Conservation (phyloP, 345 rosid species). For the Gynandropsis gynandra region DNA sequence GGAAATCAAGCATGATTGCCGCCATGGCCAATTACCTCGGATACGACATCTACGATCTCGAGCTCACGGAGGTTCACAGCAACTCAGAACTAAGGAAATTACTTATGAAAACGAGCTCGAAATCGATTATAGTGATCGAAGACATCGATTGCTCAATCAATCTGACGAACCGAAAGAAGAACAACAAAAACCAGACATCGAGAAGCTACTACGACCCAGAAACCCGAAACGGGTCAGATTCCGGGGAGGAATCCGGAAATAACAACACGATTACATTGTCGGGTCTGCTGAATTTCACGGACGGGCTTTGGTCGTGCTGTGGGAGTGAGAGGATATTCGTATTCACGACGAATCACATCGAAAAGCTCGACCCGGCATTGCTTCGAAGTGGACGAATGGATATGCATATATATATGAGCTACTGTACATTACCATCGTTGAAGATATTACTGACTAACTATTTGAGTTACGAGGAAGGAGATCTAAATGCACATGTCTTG, state of each 20-base stretch:
- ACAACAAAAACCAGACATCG: background rate
- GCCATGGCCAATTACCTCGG: slow-evolving; percentile 92
- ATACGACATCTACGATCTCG: slow-evolving; percentile 94
- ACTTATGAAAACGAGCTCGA: slow-evolving; percentile 84
- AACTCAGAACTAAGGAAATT: slow-evolving; percentile 81
- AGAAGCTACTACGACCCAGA: slow-evolving; percentile 43
- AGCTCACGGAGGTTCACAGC: slow-evolving; percentile 81
- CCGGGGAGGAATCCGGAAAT: slow-evolving; percentile 30
- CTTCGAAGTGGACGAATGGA: slow-evolving; percentile 93
- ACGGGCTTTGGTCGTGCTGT: slow-evolving; percentile 96
- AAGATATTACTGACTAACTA: slow-evolving; percentile 67
- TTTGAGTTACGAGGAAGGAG: slow-evolving; percentile 38
- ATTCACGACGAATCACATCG: slow-evolving; percentile 86
- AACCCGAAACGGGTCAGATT: slow-evolving; percentile 34
- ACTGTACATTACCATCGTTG: slow-evolving; percentile 61
- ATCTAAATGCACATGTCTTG: slow-evolving; percentile 26
- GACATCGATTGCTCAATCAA: slow-evolving; percentile 87
- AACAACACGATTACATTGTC: slow-evolving; percentile 71
- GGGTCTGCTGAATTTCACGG: slow-evolving; percentile 87
- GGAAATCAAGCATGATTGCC: slow-evolving; percentile 95
- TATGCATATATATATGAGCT: slow-evolving; percentile 86
- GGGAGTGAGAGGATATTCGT: slow-evolving; percentile 96
- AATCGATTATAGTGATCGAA: slow-evolving; percentile 85
- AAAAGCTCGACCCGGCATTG: slow-evolving; percentile 89
- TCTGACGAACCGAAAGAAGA: slow-evolving; percentile 56